phyloP scores from a whole-genome alignment of 768 basidiomycete species.

The Clavaria fumosa region DNA sequence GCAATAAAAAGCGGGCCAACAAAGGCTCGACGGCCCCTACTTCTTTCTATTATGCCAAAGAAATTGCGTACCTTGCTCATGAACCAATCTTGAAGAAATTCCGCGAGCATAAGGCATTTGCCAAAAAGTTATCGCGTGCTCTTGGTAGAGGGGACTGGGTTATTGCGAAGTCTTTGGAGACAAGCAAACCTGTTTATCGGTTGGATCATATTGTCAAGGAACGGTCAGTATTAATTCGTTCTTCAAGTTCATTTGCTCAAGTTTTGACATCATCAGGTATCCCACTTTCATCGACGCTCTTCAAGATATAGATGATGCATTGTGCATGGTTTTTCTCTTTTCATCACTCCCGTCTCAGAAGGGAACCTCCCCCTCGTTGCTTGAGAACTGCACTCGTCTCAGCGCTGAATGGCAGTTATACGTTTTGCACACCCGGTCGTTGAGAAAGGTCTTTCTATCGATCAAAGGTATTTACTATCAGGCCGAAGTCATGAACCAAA shows the following conservation, averaged over 20 bases:
- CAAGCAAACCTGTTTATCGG: slow-evolving; percentile 80
- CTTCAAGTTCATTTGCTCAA: not conserved
- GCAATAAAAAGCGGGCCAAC: slow-evolving; percentile 83
- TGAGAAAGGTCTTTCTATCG: slow-evolving; percentile 86
- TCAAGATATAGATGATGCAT: slow-evolving; percentile 91
- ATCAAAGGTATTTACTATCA: slow-evolving; percentile 99
- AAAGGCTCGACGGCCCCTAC: slow-evolving; percentile 95
- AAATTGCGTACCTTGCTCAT: slow-evolving; percentile 92
- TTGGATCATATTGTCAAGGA: slow-evolving; percentile 98
- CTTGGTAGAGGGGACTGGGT: slow-evolving; percentile 93
- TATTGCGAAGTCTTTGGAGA: slow-evolving; percentile 84
- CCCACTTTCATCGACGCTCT: slow-evolving; percentile 93
- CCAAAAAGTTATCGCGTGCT: slow-evolving; percentile 88
- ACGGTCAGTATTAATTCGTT: slow-evolving; percentile 37
- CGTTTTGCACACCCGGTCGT: slow-evolving; percentile 70
- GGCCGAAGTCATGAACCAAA: slow-evolving; percentile 86
- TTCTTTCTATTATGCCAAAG: slow-evolving; percentile 96
- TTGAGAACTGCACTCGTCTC: slow-evolving; percentile 82
- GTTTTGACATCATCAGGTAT: slow-evolving; percentile 61
- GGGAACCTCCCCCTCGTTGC: slow-evolving; percentile 64
- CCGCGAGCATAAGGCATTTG: slow-evolving; percentile 95
- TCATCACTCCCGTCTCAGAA: slow-evolving; percentile 79
- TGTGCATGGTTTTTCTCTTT: slow-evolving; percentile 91
- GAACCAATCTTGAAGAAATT: slow-evolving; percentile 90
- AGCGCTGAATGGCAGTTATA: slow-evolving; percentile 96